Evolutionary conservation across 345 rosid genomes (phyloP), one percentile per base, ranked within the genome.

Genomic region (Lepidium sativum): DNA sequence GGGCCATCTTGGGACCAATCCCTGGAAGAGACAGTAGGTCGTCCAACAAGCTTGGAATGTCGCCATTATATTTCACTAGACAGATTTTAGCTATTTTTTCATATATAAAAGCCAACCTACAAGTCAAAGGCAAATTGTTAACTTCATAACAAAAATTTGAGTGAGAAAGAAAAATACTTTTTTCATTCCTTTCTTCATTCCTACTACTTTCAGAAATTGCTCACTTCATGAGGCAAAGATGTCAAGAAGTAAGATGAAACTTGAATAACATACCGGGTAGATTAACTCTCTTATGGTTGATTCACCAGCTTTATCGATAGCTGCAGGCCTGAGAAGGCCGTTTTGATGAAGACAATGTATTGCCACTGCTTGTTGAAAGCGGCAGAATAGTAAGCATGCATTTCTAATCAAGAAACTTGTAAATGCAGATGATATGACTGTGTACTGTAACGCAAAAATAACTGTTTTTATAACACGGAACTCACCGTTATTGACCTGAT

Each of bases 31-130:
- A 67, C 8, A 90, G 83, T 66, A 94, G 80, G 52, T 82, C 91
- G 67, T 90, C 92, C 79, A 94, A 77, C 16, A 96, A 84, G 68
- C 77, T 77, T 16, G 99, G 96, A 58, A 90, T 94, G 78, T 94
- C 97, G 14, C 99, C 95, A 5, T 73, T 86, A 69, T 81, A 88
- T 80, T 81, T 85, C 58, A 27, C 21, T 67, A 90, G 82, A 77
- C 97, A 90, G 35, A 86, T 80, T 35, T 77, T 85, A 21, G 99
- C 92, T 69, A 90, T 83, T 58, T 89, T 94, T 94, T 94, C 96
- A 86, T 52, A 74, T 72, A 78, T 90, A 84, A 72, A 90, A 88
- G 21, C 97, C 99, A 72, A 90, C 97, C 97, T 94, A 65, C 40
- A 48, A 54, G n/a, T n/a, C n/a, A n/a, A n/a, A n/a, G n/a, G n/a